Base-by-base conservation (phyloP, 352 stramenopile genomes). In the Phytopythium kandeliae region DNA sequence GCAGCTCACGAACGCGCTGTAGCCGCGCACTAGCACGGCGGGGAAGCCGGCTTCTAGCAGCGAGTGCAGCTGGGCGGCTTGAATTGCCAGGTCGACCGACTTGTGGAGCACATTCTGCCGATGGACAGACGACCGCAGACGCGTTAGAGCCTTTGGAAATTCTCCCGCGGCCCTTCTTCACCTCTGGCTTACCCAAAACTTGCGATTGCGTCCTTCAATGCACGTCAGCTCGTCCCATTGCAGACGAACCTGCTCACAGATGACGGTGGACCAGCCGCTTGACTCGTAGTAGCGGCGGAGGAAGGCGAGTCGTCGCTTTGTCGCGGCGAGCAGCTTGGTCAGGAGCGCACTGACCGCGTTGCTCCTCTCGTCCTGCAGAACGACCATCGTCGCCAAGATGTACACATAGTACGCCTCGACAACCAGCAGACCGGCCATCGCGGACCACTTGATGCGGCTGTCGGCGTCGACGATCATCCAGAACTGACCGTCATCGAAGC, bases 101-200 rank as follows among this genome's bases (percentile, higher is more conserved):
- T 78, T 78, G 26, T 78, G 57, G 2, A 46, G 51, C 13, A 77
- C 19, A 42, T 69, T 76, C 74, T 85, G 28, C 25, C 2, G 4
- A 11, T 25, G 55, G 42, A n/a, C n/a, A n/a, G n/a, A n/a, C n/a
- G n/a, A n/a, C n/a, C n/a, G n/a, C n/a, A n/a, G n/a, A n/a, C n/a
- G n/a, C n/a, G n/a, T n/a, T n/a, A n/a, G n/a, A n/a, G n/a, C n/a
- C n/a, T n/a, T n/a, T n/a, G n/a, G n/a, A n/a, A n/a, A n/a, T n/a
- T n/a, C n/a, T n/a, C n/a, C n/a, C n/a, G n/a, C n/a, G n/a, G n/a
- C n/a, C n/a, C n/a, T n/a, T n/a, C n/a, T n/a, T n/a, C n/a, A n/a
- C n/a, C n/a, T n/a, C n/a, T n/a, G n/a, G 21, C 62, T 31, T 58
- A 81, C 71, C 67, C 71, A 81, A 40, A 65, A 62, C 35, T 78